Conservation (phyloP, 2,329 filamentous ascomycete species). For the Aspergillus tanneri region DNA sequence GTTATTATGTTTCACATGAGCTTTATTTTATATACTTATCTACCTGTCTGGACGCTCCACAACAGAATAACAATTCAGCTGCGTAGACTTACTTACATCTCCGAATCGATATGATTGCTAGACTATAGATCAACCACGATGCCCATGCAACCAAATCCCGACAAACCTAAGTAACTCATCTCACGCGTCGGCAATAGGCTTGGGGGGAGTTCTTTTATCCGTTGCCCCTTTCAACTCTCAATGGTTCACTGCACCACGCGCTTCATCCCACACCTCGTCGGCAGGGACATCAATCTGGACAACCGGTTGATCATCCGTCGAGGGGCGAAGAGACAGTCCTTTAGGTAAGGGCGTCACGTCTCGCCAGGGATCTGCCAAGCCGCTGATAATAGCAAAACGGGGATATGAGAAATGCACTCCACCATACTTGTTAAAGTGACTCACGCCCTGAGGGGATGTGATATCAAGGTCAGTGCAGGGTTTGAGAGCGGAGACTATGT, state of each 20-base stretch:
- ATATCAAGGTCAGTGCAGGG: slow-evolving; percentile 72
- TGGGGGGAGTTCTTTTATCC: slow-evolving; percentile 50
- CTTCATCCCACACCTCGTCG: slow-evolving; percentile 23
- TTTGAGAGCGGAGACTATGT: slow-evolving; percentile 60
- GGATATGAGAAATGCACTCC: slow-evolving; percentile 70
- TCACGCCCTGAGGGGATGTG: slow-evolving; percentile 60
- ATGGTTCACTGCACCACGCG: slow-evolving; percentile 70
- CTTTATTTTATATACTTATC: too few species aligned
- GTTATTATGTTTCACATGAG: too few species aligned
- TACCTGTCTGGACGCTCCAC: too few species aligned
- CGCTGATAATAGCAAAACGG: slow-evolving; percentile 74
- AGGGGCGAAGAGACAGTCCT: slow-evolving; percentile 57
- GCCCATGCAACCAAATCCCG: slow-evolving; percentile 67
- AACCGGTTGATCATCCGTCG: slow-evolving; percentile 66
- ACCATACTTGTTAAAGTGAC: slow-evolving; percentile 73
- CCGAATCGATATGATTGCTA: too few species aligned
- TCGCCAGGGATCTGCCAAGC: slow-evolving; percentile 77
- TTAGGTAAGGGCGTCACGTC: slow-evolving; percentile 69
- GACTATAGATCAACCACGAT: too few species aligned
- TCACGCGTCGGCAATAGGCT: slow-evolving; percentile 56
- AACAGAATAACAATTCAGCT: too few species aligned
- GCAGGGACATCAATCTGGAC: slow-evolving; percentile 57
- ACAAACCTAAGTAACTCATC: slow-evolving; percentile 61
- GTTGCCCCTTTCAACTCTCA: slow-evolving; percentile 46
- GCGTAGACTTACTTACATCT: too few species aligned